Evolutionary conservation across 2,329 filamentous ascomycete species (phyloP), one percentile per base, ranked within the genome.

Genomic region (Colletotrichum tanaceti): DNA sequence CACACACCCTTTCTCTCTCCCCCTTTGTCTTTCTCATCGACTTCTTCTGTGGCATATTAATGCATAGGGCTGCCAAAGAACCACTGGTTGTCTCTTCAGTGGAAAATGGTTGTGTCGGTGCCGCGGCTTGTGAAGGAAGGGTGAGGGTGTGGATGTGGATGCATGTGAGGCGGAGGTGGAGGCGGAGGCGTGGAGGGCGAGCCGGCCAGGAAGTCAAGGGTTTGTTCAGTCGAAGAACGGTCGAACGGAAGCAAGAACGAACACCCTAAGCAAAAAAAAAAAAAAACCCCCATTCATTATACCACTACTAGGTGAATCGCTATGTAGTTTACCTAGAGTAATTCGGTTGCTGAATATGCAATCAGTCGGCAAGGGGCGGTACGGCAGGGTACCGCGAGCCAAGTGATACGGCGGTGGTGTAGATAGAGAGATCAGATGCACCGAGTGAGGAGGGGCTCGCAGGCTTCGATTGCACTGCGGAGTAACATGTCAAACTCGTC

Each of bases 121-220:
- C 65, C 53, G 41, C 41, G 53, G 64, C 14, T 58, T 67, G 28
- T 58, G 61, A 65, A 61, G 65, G 61, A 65, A 61, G 65, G 65
- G 32, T 35, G 7, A 35, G 32, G 53, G 52, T 32, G 50, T 55
- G 18, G 39, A 24, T 24, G 24, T 24, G 24, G n/a, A n/a, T n/a
- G n/a, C n/a, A 55, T 18, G 49, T 60, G 24, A 65, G 54, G 46
- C 28, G 28, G 28, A 32, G 28, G 28, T 9, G 28, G 28, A 32
- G 28, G 32, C 32, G 32, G 32, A 35, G 32, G 32, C 0, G 32
- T 35, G 32, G 7, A 35, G 9, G 32, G 32, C 39, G 55, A 28
- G 14, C 55, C 47, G 24, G 41, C 38, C 47, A 18, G 43, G 43
- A 28, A 52, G 44, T 16, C 52, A 50, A 62, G 35, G 18, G 24